phyloP scores from a whole-genome alignment of 2,329 filamentous ascomycete genomes.

The Fusarium pseudoanthophilum region DNA sequence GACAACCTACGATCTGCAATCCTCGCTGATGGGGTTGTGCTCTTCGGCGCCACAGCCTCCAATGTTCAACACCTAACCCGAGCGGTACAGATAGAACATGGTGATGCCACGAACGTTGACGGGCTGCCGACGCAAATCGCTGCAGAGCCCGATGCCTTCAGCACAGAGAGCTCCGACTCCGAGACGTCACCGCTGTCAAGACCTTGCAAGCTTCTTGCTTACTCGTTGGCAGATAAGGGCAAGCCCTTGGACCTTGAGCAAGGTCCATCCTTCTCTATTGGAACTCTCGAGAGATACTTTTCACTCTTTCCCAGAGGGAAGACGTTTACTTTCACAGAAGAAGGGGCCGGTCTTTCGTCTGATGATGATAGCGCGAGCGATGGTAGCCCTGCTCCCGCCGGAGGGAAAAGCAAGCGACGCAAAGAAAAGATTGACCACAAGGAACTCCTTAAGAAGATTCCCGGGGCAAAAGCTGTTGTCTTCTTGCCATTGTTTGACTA shows the following conservation, averaged over 20 bases:
- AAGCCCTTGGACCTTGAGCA: constrained; percentile 42
- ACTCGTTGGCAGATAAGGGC: constrained; percentile 41
- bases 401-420: constrained; percentile 11
- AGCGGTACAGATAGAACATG: constrained; percentile 1
- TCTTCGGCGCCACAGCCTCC: constrained; percentile 46
- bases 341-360: constrained; percentile 45
- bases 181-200: constrained; percentile 42
- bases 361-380: constrained; percentile 49
- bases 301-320: constrained; percentile 47
- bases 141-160: constrained; percentile 37
- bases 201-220: constrained; percentile 47
- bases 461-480: constrained; percentile 48
- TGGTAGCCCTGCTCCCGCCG: neutral
- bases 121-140: constrained; percentile 14
- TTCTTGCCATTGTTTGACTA: constrained; percentile 53
- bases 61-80: constrained; percentile 17
- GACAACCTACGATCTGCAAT: constrained; percentile 46
- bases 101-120: constrained; percentile 26
- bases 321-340: constrained; percentile 45
- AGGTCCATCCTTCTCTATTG: constrained; percentile 44
- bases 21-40: constrained; percentile 47
- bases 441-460: constrained; percentile 50
- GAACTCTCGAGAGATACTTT: constrained; percentile 47
- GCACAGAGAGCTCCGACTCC: constrained; percentile 46
- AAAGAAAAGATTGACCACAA: constrained; percentile 44